A percentile compares a stretch with the other conserved stretches of the same genome.
Conservation (phyloP, 164 flowering plant species). For the Aristolochia californica region DNA sequence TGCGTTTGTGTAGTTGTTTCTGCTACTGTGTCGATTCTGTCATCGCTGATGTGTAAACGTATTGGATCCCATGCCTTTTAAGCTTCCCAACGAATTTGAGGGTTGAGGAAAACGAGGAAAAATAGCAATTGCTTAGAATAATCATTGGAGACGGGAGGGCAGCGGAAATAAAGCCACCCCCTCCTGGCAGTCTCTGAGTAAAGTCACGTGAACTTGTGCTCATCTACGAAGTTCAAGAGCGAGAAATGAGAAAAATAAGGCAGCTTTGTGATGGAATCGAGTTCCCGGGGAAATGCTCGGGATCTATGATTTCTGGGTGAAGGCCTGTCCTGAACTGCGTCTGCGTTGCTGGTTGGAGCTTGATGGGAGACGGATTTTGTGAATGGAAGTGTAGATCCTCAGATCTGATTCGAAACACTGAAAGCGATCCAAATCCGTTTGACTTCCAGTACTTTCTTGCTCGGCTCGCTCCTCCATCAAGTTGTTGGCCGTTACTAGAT, state of each 20-base stretch:
- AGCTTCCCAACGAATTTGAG: slow-evolving; percentile 1
- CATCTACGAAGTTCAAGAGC: slow-evolving; percentile 4
- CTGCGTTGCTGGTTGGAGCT: background rate
- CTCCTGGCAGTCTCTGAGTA: slow-evolving; percentile 11
- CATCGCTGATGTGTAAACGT: slow-evolving; percentile 5
- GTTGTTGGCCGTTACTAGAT: no score
- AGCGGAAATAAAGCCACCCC: background rate
- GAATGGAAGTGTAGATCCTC: background rate
- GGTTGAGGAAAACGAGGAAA: slow-evolving; percentile 9
- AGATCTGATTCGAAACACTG: slow-evolving; percentile 4
- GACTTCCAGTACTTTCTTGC: background rate
- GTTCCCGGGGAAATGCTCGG: background rate
- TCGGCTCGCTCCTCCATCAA: no score
- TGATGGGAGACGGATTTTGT: background rate
- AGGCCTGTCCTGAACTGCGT: no score
- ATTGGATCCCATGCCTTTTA: slow-evolving; percentile 10
- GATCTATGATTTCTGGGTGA: background rate
- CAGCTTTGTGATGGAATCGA: background rate
- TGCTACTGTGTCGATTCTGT: background rate
- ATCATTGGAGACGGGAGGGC: background rate
- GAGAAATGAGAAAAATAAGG: background rate
- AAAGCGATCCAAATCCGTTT: slow-evolving; percentile 1
- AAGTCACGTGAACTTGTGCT: slow-evolving; percentile 21
- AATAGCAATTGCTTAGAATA: background rate
- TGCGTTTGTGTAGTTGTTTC: no score